These are phyloP conservation scores for Articulospora tetracladia DNA, from an alignment of 495 filamentous ascomycete genomes.

Conservation along the genomic window DNA sequence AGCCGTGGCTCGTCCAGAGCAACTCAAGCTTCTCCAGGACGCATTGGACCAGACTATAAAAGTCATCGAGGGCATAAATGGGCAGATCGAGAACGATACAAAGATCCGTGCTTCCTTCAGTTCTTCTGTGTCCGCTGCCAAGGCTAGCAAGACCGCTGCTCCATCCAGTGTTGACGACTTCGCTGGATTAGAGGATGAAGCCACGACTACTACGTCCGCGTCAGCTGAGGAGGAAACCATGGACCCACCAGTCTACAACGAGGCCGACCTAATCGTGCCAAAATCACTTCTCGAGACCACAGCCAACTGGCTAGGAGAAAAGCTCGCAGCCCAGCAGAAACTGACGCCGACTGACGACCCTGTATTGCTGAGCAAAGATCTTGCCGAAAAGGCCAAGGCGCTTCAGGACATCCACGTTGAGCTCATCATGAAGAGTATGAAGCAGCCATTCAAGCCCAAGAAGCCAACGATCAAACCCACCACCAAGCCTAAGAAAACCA, in stretches of 20 bases:
- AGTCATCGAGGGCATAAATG: conserved; percentile 48
- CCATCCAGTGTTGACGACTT: conserved; percentile 48
- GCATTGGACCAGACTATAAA: conserved; percentile 51
- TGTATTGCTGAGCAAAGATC: conserved; percentile 61
- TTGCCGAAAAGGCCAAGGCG: conserved; percentile 55
- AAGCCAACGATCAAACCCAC: conserved; percentile 40
- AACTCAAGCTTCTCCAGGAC: conserved; percentile 58
- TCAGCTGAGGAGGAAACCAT: conserved; percentile 33
- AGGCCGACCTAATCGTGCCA: conserved; percentile 58
- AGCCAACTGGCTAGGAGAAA: conserved; percentile 63
- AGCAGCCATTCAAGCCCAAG: conserved; percentile 50
- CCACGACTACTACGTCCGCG: conserved; percentile 35
- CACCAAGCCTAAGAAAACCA: conserved; percentile 40
- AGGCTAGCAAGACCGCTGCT: conserved; percentile 33
- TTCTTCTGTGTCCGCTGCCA: conserved; percentile 38
- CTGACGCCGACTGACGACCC: conserved; percentile 67
- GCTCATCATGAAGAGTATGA: conserved; percentile 68
- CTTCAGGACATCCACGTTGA: conserved; percentile 64
- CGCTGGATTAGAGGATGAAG: conserved; percentile 59
- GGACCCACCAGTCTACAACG: conserved; percentile 50
- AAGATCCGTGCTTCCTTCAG: conserved; percentile 34
- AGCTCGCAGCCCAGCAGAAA: conserved; percentile 62
- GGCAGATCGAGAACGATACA: conserved; percentile 35
- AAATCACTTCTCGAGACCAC: conserved; percentile 43
- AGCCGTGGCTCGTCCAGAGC: conserved; percentile 57